Evolutionary conservation across 2,329 filamentous ascomycete genomes (phyloP), one percentile per base, ranked within the genome.

Genomic region (Rugonectria rugulosa): DNA sequence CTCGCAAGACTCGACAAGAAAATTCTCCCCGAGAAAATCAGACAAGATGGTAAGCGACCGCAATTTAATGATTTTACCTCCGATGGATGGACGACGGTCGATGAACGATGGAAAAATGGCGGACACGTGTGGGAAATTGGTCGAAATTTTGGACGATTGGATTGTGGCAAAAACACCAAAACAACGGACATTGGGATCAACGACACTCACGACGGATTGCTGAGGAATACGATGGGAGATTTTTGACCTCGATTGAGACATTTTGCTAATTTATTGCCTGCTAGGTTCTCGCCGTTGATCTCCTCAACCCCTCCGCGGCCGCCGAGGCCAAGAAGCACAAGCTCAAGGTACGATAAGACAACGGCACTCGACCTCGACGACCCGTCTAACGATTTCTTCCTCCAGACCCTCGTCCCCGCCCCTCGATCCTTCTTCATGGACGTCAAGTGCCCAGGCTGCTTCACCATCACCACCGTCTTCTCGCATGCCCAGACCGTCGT

Each of bases 371-470:
- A 59, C 50, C 53, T 54, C 53, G 49, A 57, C 31, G 45, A 57
- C 59, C 27, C 62, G 56, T 62, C 63, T 67, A 64, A 73, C 60
- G 57, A 52, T 46, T 14, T 41, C 15, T 50, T 48, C 17, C 5
- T 19, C 62, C 70, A 96, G 92, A 92, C 87, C 70, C 91, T 99
- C 74, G 95, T 99, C 78, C 95, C 95, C 74, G 89, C 87, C 69
- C 95, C 95, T 75, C 92, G 95, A 80, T 98, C 94, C 70, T 99
- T 98, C 91, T 99, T 99, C 91, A 99, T 99, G 95, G 95, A 99
- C 79, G 95, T 99, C 86, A 99, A 99, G 90, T 99, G 95, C 91
- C 95, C 95, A 79, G 95, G 95, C 76, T 99, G 95, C 91, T 99
- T 98, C 90, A 97, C 93, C 81, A 99, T 99, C 88, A 99, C 95